Percentiles rank a stretch among this genome's conserved stretches.
Conservation (phyloP, 345 rosid genomes). For the Citrus medica region DNA sequence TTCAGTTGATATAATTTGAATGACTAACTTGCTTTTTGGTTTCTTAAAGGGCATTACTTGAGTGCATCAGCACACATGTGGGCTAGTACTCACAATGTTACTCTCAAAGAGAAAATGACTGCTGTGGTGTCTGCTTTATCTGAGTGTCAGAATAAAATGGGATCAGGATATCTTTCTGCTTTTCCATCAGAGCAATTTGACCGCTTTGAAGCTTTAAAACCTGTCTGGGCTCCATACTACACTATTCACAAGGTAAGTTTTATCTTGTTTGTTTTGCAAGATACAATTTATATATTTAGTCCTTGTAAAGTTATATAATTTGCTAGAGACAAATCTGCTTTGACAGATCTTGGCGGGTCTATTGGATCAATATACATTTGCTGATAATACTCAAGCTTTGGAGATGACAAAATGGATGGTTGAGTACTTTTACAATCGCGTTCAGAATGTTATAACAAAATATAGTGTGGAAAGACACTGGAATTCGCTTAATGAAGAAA, state of each 20-base stretch:
- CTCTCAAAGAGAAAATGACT: conserved; percentile 69
- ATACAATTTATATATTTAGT: background rate
- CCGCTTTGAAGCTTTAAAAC: conserved; percentile 71
- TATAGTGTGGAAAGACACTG: conserved; percentile 68
- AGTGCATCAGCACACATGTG: conserved; percentile 93
- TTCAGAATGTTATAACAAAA: conserved; percentile 61
- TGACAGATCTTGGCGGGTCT: conserved; percentile 85
- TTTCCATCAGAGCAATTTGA: conserved; percentile 79
- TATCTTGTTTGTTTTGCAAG: background rate
- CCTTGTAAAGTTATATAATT: background rate
- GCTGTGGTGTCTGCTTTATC: conserved; percentile 64
- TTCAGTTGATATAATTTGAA: background rate
- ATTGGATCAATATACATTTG: conserved; percentile 73
- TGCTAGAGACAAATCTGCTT: conserved; percentile 11
- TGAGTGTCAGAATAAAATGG: conserved; percentile 67
- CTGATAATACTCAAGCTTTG: conserved; percentile 61
- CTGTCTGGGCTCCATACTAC: conserved; percentile 98
- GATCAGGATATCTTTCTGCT: conserved; percentile 90
- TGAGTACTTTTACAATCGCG: conserved; percentile 77
- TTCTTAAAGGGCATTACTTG: conserved; percentile 82
- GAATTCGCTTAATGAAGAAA: conserved; percentile 83
- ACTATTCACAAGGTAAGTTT: conserved; percentile 81
- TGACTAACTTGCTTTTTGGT: conserved; percentile 7
- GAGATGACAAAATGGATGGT: conserved; percentile 83
- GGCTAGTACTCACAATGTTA: conserved; percentile 80